Evolutionary conservation across 371 early-diverging fungal genomes (phyloP), one percentile per base, ranked within the genome.

Genomic region (Edhazardia aedis): DNA sequence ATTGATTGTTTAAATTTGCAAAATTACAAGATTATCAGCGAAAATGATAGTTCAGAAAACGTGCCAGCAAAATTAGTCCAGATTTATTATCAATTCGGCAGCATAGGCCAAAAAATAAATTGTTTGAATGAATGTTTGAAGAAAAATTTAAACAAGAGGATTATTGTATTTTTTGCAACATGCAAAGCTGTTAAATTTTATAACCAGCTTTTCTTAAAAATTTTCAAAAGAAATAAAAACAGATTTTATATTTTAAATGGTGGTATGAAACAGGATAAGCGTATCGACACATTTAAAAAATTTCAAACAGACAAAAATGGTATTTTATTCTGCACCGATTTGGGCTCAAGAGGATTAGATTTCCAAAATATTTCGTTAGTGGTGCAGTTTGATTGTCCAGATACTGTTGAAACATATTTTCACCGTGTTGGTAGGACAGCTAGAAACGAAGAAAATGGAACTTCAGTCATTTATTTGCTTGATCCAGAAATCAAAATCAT

Each of bases 351-450:
- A 68, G 96, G 96, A 49, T 74, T 96, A 33, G 94, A 96, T 77
- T 69, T 93, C 55, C 84, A 88, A 18, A 77, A 85, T 59, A 84
- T 93, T 21, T 77, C 81, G 21, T 76, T 78, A 42, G 85, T 96
- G 57, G 75, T 95, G 36, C 93, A 95, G 68, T 91, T 82, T 58
- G 96, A 95, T 68, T 79, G 86, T n/a, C 96, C 96, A 7, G 75
- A 81, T 16, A 86, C 83, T 67, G 65, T 83, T 18, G 78, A 81
- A 47, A 86, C 85, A 47, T 94, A 91, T 69, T 82, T 90, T 28
- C 96, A 95, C 73, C 80, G 94, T 59, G 82, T 84, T 14, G 96
- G 96, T 25, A 80, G 96, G 40, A 95, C 94, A n/a, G 96, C 93
- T 24, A 80, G 92, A 58, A 65, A 85, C 18, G 86, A 87, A 37